Percentiles rank a stretch among this genome's conserved stretches.
Conservation (phyloP, 2,329 filamentous ascomycete species). For the Cladophialophora psammophila region DNA sequence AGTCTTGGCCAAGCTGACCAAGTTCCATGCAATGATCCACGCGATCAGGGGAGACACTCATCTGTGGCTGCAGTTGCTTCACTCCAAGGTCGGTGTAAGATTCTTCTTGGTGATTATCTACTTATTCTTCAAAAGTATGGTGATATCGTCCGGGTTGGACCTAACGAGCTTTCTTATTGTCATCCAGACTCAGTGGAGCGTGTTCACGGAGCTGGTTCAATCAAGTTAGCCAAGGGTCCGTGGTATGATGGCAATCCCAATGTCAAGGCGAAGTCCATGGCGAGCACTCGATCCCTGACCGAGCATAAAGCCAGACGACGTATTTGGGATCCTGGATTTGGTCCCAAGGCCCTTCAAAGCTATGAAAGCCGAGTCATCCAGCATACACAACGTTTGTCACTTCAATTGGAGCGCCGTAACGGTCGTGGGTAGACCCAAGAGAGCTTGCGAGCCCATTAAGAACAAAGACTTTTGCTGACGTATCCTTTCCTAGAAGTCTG, state of each 20-base stretch:
- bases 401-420: not conserved
- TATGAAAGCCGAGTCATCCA: not conserved
- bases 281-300: not conserved
- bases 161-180: conserved; percentile 72
- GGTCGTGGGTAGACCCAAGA: no score
- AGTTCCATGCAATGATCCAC: no score
- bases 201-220: conserved; percentile 60
- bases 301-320: not conserved
- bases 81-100: no score
- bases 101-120: no score
- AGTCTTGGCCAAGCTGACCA: no score
- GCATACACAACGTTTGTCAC: not conserved
- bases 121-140: no score
- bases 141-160: conserved; percentile 69
- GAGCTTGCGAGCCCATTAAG: no score
- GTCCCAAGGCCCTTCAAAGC: not conserved
- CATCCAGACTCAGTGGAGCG: conserved; percentile 64
- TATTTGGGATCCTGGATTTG: conserved; percentile 2
- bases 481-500: no score
- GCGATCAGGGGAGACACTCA: no score
- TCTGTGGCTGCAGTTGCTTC: no score
- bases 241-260: not conserved
- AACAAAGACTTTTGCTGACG: no score
- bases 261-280: not conserved
- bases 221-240: conserved; percentile 2